Base-by-base conservation (phyloP, 345 rosid genomes). In the Erucastrum elatum region DNA sequence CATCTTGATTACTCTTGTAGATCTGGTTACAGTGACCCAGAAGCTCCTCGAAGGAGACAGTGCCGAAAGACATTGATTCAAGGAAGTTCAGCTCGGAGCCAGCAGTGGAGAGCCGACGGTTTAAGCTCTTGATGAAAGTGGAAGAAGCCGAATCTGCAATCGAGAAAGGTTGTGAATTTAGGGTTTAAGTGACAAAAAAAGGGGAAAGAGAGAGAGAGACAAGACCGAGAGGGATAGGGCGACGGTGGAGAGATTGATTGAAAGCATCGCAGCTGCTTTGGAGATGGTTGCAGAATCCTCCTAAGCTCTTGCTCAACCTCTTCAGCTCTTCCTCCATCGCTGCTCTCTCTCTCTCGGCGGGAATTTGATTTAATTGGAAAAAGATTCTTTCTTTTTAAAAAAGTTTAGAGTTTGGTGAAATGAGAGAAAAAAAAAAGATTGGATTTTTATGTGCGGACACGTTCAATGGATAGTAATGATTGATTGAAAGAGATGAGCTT, bases 41-140 rank as follows among this genome's bases (percentile, higher is more conserved):
- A 4, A 90, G 87, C 81, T 90, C 98, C 83, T 90, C 97, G 7
- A 92, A 92, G 1, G 98, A 94, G 13, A 94, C 92, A 0, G 93
- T 90, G 15, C 91, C 96, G 7, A 90, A 87, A 6, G 94, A 85
- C 94, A 90, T 88, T 0, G 91, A 86, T 2, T 92, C 97, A 2
- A 94, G 93, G 60, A 88, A 49, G 77, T 83, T 84, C 12, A 94
- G 82, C 30, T 90, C 97, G 37, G 74, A 15, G 62, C 81, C 75
- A 16, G 87, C 87, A 1, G 66, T 65, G 6, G 90, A 82, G 26
- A 91, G 82, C 16, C 93, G 86, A 8, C 91, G 94, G 82, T 86
- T 94, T n/a, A 94, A 76, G 82, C 87, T 82, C 26, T 89, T 88
- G 39, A 94, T 72, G 88, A 90, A 91, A 6, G 96, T 87, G 0